These are phyloP conservation scores for Backusella psychrophila DNA, from an alignment of 192 early-diverging fungal genomes.

Conservation along the genomic window DNA sequence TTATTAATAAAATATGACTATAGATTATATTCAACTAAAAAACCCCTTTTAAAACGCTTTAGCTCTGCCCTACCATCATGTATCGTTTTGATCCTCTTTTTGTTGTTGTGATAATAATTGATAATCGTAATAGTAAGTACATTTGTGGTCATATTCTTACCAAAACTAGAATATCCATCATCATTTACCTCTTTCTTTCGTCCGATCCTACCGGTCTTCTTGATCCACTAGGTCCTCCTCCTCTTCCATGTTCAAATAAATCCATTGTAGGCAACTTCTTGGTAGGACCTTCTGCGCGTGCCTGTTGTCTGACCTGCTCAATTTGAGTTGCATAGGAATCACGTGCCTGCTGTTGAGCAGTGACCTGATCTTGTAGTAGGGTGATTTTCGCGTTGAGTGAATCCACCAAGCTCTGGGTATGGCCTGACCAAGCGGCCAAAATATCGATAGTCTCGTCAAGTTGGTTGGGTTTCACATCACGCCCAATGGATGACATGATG, in stretches of 20 bases:
- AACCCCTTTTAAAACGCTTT: conserved; percentile 3
- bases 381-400: conserved; percentile 52
- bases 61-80: conserved; percentile 9
- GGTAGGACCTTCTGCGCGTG: neutral
- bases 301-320: neutral
- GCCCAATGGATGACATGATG: conserved; percentile 80
- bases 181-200: neutral
- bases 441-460: conserved; percentile 51
- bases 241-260: neutral
- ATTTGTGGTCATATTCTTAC: neutral
- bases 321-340: conserved; percentile 1
- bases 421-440: conserved; percentile 60
- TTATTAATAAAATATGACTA: conserved; percentile 9
- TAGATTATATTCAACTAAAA: conserved; percentile 1
- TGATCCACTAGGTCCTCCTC: neutral
- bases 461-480: conserved; percentile 72
- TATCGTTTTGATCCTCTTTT: conserved; percentile 25
- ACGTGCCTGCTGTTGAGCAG: neutral
- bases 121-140: neutral
- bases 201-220: neutral
- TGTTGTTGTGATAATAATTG: neutral
- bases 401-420: conserved; percentile 51
- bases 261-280: conserved; percentile 6
- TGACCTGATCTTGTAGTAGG: neutral
- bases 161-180: no score